Evolutionary conservation across 179 eudicot species (phyloP).

Genomic region (Spergularia azorica): DNA sequence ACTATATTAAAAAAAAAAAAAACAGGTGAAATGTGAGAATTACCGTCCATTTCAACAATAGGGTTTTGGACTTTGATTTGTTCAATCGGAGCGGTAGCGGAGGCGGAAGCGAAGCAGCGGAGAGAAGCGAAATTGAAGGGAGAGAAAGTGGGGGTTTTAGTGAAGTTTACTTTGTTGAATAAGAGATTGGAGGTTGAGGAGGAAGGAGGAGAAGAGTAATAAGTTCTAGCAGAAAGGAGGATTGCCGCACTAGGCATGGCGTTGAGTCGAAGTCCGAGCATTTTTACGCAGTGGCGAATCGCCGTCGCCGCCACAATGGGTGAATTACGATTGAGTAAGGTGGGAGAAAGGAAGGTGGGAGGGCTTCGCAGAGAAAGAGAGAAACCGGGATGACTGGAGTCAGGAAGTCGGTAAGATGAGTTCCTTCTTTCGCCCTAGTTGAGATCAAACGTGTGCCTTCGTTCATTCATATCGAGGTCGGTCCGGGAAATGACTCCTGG

Average conservation of each 20-base stretch:
- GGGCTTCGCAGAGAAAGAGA: too few relatives aligned
- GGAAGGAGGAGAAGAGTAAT: conserved; percentile 24
- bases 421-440: too few relatives aligned
- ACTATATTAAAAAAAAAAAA: background rate
- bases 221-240: conserved; percentile 18
- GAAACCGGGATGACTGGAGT: too few relatives aligned
- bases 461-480: too few relatives aligned
- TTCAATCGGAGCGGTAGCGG: conserved; percentile 33
- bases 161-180: conserved; percentile 22
- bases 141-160: conserved; percentile 7
- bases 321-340: too few relatives aligned
- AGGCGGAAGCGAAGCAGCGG: conserved; percentile 59
- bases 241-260: conserved; percentile 47
- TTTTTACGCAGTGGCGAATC: conserved; percentile 6
- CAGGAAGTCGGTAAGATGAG: too few relatives aligned
- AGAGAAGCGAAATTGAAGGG: conserved; percentile 47
- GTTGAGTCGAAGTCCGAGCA: conserved; percentile 44
- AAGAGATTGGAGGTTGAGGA: conserved; percentile 25
- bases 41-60: conserved; percentile 98
- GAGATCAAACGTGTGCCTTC: too few relatives aligned
- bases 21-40: background rate
- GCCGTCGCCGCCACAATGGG: too few relatives aligned
- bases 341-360: too few relatives aligned
- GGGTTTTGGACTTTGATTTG: conserved; percentile 78
- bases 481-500: too few relatives aligned